Percentiles rank a stretch among this genome's conserved stretches.
Conservation (phyloP, 2,329 filamentous ascomycete genomes). For the Paracoccidioides brasiliensis region DNA sequence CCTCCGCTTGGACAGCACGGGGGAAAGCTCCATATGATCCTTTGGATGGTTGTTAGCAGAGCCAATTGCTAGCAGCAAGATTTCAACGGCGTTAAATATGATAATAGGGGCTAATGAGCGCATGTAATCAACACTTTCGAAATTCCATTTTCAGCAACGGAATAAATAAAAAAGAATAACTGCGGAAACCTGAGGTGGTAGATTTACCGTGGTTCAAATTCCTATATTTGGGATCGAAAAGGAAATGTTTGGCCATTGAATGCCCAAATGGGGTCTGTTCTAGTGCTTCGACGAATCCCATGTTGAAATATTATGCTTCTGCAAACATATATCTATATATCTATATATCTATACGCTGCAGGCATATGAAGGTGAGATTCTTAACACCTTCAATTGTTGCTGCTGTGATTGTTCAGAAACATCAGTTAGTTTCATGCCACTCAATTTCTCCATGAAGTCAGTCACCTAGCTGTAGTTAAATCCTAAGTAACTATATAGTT, state of each 20-base stretch:
- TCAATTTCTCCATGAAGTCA: too few relatives aligned
- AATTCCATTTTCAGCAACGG: background rate
- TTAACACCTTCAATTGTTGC: background rate
- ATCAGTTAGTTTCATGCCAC: background rate
- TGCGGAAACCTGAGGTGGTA: background rate
- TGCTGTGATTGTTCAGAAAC: background rate
- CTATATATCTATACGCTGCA: background rate
- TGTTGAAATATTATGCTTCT: background rate
- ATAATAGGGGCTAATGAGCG: background rate
- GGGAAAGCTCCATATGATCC: constrained; percentile 72
- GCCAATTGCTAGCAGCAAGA: background rate
- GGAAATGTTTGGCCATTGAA: constrained; percentile 50
- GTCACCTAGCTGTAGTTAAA: too few relatives aligned
- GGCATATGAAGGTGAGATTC: background rate
- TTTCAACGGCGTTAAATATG: background rate
- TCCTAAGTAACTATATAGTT: too few relatives aligned
- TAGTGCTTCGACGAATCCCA: constrained; percentile 1
- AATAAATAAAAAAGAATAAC: background rate
- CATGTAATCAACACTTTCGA: background rate
- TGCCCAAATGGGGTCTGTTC: constrained; percentile 36
- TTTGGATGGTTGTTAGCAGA: constrained; percentile 3
- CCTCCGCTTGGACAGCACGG: constrained; percentile 42
- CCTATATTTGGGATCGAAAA: constrained; percentile 52
- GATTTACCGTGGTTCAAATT: constrained; percentile 66
- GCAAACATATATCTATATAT: background rate